phyloP scores from a whole-genome alignment of 768 basidiomycete species.

The Kwoniella europaea region DNA sequence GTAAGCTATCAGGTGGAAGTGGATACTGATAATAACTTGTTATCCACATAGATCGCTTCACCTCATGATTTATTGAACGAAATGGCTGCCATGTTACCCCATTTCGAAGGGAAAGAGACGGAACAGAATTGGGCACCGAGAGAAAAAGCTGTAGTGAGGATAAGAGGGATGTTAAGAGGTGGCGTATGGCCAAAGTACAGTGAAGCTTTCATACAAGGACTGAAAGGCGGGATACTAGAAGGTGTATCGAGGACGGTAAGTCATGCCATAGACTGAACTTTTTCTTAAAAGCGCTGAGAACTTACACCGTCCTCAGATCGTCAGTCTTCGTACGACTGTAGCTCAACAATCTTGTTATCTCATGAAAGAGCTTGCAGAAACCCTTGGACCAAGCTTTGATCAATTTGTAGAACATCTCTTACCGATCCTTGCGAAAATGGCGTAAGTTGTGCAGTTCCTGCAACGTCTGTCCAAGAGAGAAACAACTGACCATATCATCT shows the following conservation, averaged over 20 bases:
- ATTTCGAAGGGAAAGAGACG: constrained; percentile 95
- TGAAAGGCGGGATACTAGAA: constrained; percentile 80
- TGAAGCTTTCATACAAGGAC: constrained; percentile 73
- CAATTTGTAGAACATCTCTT: constrained; percentile 77
- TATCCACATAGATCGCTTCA: constrained; percentile 67
- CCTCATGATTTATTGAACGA: constrained; percentile 82
- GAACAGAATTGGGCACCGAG: constrained; percentile 93
- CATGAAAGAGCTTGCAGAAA: constrained; percentile 72
- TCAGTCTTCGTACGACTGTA: constrained; percentile 89
- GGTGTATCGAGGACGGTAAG: constrained; percentile 83
- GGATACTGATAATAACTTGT: too few species aligned
- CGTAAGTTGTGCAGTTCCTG: constrained; percentile 51
- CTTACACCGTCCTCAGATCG: constrained; percentile 65
- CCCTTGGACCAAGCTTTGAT: constrained; percentile 74
- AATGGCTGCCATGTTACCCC: constrained; percentile 75
- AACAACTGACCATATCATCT: not conserved
- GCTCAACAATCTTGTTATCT: constrained; percentile 76
- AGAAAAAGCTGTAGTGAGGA: constrained; percentile 74
- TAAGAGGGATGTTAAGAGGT: constrained; percentile 88
- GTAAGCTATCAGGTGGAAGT: not conserved
- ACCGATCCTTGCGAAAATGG: constrained; percentile 80
- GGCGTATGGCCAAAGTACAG: constrained; percentile 75
- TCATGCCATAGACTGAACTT: constrained; percentile 3
- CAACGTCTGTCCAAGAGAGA: too few species aligned
- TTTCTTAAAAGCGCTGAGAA: not conserved